A percentile compares a stretch with the other conserved stretches of the same genome.
Evolutionary conservation across 2,329 filamentous ascomycete species (phyloP).

Genomic region (Nakataea oryzae): DNA sequence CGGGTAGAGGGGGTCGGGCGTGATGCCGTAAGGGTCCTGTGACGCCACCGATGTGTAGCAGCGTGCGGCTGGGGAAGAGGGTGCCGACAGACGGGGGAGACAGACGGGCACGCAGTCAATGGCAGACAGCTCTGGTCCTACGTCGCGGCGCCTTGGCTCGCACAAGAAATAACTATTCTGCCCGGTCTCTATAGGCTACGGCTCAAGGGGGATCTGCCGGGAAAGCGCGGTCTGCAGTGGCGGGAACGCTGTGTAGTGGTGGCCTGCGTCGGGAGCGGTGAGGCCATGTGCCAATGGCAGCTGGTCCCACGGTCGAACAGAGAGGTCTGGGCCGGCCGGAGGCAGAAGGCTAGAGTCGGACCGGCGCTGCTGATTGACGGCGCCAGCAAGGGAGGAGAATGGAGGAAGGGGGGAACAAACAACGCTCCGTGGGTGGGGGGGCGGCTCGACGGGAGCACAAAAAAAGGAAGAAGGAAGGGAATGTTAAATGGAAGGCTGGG

Average conservation of each 20-base stretch:
- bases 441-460: too few relatives aligned
- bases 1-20: not conserved
- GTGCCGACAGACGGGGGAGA: too few relatives aligned
- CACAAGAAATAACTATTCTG: not conserved
- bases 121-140: not conserved
- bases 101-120: too few relatives aligned
- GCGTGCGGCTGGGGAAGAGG: too few relatives aligned
- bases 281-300: not conserved
- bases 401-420: not conserved
- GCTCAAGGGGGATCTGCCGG: not conserved
- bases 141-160: not conserved
- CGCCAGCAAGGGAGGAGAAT: not conserved
- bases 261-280: not conserved
- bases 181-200: not conserved
- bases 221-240: not conserved
- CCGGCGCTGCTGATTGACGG: not conserved
- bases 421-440: not conserved
- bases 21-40: not conserved
- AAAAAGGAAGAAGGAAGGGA: not conserved
- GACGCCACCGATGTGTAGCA: not conserved
- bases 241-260: not conserved
- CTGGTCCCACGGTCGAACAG: not conserved
- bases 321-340: not conserved
- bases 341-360: not conserved
- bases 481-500: not conserved